Base-by-base conservation (phyloP, 345 rosid genomes). In the Eutrema heterophyllum region DNA sequence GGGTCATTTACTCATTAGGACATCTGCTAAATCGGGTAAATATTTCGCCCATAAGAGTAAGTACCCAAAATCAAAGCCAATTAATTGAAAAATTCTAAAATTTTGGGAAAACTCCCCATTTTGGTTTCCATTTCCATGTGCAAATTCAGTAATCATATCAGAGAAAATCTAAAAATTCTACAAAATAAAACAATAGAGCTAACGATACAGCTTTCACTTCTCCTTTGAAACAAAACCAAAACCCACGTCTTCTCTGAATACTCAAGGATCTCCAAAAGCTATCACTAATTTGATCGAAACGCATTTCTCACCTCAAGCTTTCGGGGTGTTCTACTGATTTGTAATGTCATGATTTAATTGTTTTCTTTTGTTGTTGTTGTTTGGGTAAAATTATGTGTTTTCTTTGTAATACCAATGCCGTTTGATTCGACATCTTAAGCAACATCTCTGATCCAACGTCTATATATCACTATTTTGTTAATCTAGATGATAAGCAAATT, bases 311-410 rank as follows among this genome's bases (percentile, higher is more conserved):
- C 63, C 55, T 43, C 51, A 39, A 60, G 30, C 15, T 16, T 15
- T 5, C 57, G n/a, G 40, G 21, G 36, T 69, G 64, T 44, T 55
- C 43, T 39, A 53, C 75, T 45, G 27, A 11, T 41, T n/a, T 64
- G 65, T 64, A 73, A 72, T 54, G 77, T 44, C 56, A 64, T 13
- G 9, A 50, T 48, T 6, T 30, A 35, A 7, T 73, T n/a, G 29
- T 29, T 36, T 11, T 38, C 35, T 13, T 8, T 50, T 30, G 9
- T 36, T 12, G 10, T 3, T 21, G 24, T 21, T 21, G 1, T 50
- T 36, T 32, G 5, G 15, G 21, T 15, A 15, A 53, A n/a, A 48
- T 14, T 49, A 21, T 46, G 3, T 40, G 45, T 54, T 46, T 5
- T 35, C 39, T 48, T 38, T 18, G 30, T 38, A 39, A 24, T 39